These are phyloP conservation scores for Roridomyces roridus DNA, from an alignment of 768 basidiomycete genomes.

Conservation along the genomic window DNA sequence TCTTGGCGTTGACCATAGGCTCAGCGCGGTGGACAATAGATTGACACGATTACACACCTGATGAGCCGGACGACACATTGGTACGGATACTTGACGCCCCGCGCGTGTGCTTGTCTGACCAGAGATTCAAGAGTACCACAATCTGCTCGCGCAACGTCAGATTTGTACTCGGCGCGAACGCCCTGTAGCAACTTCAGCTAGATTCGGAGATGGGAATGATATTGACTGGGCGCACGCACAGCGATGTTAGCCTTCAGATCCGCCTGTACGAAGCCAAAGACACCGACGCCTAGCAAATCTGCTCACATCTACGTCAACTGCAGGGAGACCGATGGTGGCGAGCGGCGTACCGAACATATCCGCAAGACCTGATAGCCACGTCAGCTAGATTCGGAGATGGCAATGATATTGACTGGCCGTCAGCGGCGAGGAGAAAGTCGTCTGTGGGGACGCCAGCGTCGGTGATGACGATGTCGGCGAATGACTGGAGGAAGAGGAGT, in stretches of 20 bases:
- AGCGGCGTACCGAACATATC: constrained; percentile 66
- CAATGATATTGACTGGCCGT: constrained; percentile 60
- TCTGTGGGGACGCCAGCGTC: constrained; percentile 79
- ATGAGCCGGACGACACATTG: constrained; percentile 70
- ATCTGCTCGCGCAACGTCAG: constrained; percentile 40
- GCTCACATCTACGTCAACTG: constrained; percentile 16
- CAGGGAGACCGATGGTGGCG: constrained; percentile 1
- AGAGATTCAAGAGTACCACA: constrained; percentile 68
- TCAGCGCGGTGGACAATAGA: constrained; percentile 20
- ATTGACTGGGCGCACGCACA: constrained; percentile 50
- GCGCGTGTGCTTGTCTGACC: constrained; percentile 55
- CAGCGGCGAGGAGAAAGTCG: constrained; percentile 85
- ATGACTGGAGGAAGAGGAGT: constrained; percentile 67
- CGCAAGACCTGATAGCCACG: constrained; percentile 65
- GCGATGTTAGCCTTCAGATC: constrained; percentile 73
- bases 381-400: not conserved
- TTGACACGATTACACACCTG: constrained; percentile 61
- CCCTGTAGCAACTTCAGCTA: constrained; percentile 57
- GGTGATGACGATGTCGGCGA: constrained; percentile 82
- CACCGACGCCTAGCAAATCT: constrained; percentile 73
- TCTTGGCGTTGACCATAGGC: constrained; percentile 39
- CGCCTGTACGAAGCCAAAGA: constrained; percentile 77
- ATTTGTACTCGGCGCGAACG: constrained; percentile 56
- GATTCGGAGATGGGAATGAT: not conserved
- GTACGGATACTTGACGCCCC: constrained; percentile 54